These are phyloP conservation scores for Ceratocystis alfenasii DNA, from an alignment of 2,329 filamentous ascomycete species.

Conservation along the genomic window DNA sequence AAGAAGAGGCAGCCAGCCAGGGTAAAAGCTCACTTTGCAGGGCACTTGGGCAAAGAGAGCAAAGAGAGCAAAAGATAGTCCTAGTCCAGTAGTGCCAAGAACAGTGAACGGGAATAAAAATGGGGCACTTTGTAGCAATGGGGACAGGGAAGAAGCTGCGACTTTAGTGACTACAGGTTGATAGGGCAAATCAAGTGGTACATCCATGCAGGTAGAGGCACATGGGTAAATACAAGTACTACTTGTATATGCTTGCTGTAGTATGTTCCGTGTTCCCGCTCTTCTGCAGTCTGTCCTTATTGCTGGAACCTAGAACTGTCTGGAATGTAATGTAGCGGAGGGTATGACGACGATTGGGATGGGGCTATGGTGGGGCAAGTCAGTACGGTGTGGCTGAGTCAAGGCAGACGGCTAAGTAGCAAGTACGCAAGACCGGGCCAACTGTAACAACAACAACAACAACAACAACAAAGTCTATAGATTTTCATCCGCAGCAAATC, in stretches of 20 bases:
- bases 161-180: constrained; percentile 3
- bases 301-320: background rate
- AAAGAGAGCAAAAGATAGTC: background rate
- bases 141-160: constrained; percentile 4
- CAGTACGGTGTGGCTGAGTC: constrained; percentile 6
- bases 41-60: background rate
- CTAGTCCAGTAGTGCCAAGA: constrained; percentile 1
- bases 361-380: constrained; percentile 15
- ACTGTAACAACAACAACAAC: too few relatives aligned
- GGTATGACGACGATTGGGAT: constrained; percentile 19
- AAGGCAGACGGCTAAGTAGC: background rate
- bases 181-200: background rate
- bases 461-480: too few relatives aligned
- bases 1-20: constrained; percentile 18
- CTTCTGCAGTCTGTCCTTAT: too few relatives aligned
- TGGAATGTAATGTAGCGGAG: background rate
- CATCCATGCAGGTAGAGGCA: background rate
- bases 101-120: constrained; percentile 3
- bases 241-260: background rate
- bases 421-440: background rate
- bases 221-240: background rate
- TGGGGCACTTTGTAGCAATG: background rate
- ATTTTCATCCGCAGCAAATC: too few relatives aligned
- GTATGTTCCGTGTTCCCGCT: too few relatives aligned
- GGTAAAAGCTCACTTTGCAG: constrained; percentile 14